Conservation (phyloP, 208 protist genomes). For the Leishmania guyanensis region DNA sequence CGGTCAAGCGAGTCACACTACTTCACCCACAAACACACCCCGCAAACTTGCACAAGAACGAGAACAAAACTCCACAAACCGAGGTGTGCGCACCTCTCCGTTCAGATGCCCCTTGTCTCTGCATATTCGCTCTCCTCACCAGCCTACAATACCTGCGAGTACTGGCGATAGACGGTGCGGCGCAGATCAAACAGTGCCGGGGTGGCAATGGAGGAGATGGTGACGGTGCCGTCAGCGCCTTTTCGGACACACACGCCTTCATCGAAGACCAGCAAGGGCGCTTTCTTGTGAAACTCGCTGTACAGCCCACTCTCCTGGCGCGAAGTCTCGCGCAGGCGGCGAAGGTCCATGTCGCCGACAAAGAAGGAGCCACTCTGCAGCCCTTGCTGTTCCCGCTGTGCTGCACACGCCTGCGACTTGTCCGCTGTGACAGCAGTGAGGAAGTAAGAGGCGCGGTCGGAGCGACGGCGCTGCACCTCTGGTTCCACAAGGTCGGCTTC, state of each 20-base stretch:
- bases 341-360: conserved; percentile 76
- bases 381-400: conserved; percentile 47
- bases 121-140: background rate
- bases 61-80: background rate
- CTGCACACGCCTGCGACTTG: conserved; percentile 62
- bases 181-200: conserved; percentile 77
- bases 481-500: conserved; percentile 27
- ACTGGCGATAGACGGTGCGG: conserved; percentile 79
- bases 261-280: conserved; percentile 83
- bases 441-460: conserved; percentile 41
- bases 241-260: conserved; percentile 81
- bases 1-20: background rate
- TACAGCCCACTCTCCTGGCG: conserved; percentile 56
- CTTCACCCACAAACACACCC: background rate
- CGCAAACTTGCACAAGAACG: background rate
- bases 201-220: conserved; percentile 78
- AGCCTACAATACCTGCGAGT: conserved; percentile 65
- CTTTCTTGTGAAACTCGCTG: conserved; percentile 76
- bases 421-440: conserved; percentile 46
- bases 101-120: background rate
- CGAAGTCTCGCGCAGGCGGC: conserved; percentile 55
- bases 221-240: conserved; percentile 69
- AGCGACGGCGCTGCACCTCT: conserved; percentile 31
- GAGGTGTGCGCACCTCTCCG: background rate
- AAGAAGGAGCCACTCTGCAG: conserved; percentile 85